Evolutionary conservation across 2,329 filamentous ascomycete genomes (phyloP).

Genomic region (Cordyceps cateniannulata): DNA sequence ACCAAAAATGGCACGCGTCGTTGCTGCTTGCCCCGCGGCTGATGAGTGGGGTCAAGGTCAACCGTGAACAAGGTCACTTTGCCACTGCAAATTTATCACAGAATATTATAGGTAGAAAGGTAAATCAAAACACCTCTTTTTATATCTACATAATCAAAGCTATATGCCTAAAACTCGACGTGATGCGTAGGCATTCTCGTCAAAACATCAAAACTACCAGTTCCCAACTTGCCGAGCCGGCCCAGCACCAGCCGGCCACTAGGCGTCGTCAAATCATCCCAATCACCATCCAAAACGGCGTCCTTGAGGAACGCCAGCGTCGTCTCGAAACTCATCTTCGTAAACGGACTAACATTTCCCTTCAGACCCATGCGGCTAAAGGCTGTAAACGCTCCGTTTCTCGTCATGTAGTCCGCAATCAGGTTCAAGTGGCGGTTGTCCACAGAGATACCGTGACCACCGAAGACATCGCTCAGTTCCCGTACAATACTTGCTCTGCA

Average conservation of each 20-base stretch:
- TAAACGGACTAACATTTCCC: conserved; percentile 81
- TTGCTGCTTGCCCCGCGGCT: conserved; percentile 19
- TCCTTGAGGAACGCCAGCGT: conserved; percentile 91
- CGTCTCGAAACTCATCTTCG: conserved; percentile 99
- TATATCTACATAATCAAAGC: conserved; percentile 1
- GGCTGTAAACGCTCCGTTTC: conserved; percentile 77
- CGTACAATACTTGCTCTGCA: conserved; percentile 79
- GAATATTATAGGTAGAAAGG: not conserved
- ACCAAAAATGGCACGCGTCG: not conserved
- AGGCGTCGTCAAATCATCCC: conserved; percentile 79
- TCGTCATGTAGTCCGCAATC: conserved; percentile 97
- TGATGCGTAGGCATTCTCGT: conserved; percentile 51
- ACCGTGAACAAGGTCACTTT: conserved; percentile 5
- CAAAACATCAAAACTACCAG: conserved; percentile 86
- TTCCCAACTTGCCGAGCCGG: conserved; percentile 74
- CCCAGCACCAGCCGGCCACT: conserved; percentile 87
- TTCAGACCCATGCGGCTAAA: conserved; percentile 89
- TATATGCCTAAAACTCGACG: conserved; percentile 24
- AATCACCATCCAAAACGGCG: conserved; percentile 82
- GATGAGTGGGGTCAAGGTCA: conserved; percentile 4
- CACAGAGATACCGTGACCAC: conserved; percentile 83
- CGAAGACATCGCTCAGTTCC: conserved; percentile 82
- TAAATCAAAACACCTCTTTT: not conserved
- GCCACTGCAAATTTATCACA: not conserved
- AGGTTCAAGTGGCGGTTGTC: conserved; percentile 90